These are phyloP conservation scores for Capsicum chinense DNA, from an alignment of 257 asterid genomes.

Conservation along the genomic window DNA sequence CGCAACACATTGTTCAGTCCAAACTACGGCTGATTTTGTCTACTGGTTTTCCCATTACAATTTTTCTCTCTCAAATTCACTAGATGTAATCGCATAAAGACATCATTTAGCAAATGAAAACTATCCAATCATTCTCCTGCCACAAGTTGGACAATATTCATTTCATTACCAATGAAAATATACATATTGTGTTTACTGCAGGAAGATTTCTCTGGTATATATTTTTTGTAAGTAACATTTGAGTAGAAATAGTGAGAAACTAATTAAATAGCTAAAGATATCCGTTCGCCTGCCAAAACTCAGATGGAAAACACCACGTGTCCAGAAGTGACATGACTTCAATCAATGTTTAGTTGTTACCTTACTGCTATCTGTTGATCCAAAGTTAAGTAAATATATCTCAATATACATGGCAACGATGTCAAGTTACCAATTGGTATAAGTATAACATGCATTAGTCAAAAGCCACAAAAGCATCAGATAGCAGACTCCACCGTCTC, in stretches of 20 bases:
- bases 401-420: not conserved
- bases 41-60: not conserved
- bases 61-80: not conserved
- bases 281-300: not conserved
- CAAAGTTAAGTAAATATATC: constrained; percentile 2
- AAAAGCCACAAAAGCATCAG: constrained; percentile 13
- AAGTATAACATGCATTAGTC: not conserved
- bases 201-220: not conserved
- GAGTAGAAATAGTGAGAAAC: not conserved
- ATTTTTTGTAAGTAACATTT: not conserved
- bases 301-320: not conserved
- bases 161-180: not conserved
- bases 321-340: not conserved
- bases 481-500: not conserved
- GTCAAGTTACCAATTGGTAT: not conserved
- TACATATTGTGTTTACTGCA: not conserved
- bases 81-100: not conserved
- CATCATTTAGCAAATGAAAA: not conserved
- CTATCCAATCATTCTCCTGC: not conserved
- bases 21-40: not conserved
- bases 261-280: not conserved
- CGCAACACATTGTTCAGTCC: not conserved
- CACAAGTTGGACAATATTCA: not conserved
- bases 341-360: not conserved
- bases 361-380: not conserved